These are phyloP conservation scores for Plasmodium inui DNA, from an alignment of 169 alveolate species.

Conservation along the genomic window DNA sequence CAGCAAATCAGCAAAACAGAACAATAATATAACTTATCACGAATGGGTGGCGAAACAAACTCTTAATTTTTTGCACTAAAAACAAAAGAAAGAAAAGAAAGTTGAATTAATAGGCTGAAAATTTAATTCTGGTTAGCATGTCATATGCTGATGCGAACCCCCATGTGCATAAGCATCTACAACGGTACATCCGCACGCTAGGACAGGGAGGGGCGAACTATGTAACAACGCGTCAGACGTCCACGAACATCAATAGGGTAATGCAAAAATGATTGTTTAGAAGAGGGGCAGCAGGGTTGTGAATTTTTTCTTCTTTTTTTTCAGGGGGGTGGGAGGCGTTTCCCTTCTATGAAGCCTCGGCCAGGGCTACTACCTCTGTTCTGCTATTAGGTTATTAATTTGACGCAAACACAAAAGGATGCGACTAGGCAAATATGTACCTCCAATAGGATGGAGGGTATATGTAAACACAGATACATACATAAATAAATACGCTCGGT, in stretches of 20 bases:
- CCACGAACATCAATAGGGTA: background rate
- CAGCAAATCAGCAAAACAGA: background rate
- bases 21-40: background rate
- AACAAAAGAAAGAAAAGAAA: background rate
- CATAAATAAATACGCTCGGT: background rate
- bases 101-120: background rate
- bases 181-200: background rate
- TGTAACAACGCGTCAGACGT: background rate
- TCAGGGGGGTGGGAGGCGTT: background rate
- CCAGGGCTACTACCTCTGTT: background rate
- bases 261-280: background rate
- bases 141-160: background rate
- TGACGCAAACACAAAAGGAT: background rate
- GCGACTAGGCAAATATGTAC: background rate
- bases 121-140: background rate
- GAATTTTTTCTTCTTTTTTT: too few species aligned
- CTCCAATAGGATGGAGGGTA: background rate
- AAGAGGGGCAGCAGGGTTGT: background rate
- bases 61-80: background rate
- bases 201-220: background rate
- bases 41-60: background rate
- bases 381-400: background rate
- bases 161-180: background rate
- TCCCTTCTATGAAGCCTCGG: background rate
- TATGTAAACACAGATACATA: background rate